Evolutionary conservation across 225 moss, liverwort and hornwort species (phyloP), one percentile per base, ranked within the genome.

Genomic region (Pseudoscleropodium purum): DNA sequence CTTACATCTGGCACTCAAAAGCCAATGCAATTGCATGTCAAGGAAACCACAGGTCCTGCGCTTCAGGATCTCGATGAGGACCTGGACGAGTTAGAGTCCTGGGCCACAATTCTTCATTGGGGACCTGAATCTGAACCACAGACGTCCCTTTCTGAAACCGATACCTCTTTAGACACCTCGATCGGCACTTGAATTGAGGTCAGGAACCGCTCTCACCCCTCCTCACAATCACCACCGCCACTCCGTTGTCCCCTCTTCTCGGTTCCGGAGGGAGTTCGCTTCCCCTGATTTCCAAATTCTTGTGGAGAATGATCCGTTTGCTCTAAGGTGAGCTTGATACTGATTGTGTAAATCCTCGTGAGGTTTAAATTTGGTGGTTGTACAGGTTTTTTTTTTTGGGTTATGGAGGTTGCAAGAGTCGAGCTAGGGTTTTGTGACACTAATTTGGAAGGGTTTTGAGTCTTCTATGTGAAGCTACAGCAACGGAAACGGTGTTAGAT

Each of bases 81-180:
- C 59, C 88, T 88, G 88, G 72, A 85, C 24, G 82, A 18, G 74
- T 67, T 49, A 4, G 68, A 39, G 15, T 31, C 26, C 62, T 36
- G 43, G 2, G 7, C 56, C 88, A 56, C 36, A 37, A 43, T 6
- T 62, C 69, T 3, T 37, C 21, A 17, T 24, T 39, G 21, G 36
- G 20, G 84, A 87, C 84, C 51, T 86, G 59, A 68, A 87, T n/a
- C 11, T 84, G 75, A 7, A 63, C 91, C 91, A 91, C 91, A 92
- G 62, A 63, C 63, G 54, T 27, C 81, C 20, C 89, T n/a, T 67
- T 69, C 54, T 3, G 25, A 0, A 12, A 4, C 27, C 7, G 63
- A 30, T 16, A 23, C 39, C 61, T 64, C 20, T 10, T 2, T 75
- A 12, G 3, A 1, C 10, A 87, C 54, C 59, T 91, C 18, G n/a